Evolutionary conservation across 2,329 filamentous ascomycete genomes (phyloP).

Genomic region (Trichoderma simmonsii): DNA sequence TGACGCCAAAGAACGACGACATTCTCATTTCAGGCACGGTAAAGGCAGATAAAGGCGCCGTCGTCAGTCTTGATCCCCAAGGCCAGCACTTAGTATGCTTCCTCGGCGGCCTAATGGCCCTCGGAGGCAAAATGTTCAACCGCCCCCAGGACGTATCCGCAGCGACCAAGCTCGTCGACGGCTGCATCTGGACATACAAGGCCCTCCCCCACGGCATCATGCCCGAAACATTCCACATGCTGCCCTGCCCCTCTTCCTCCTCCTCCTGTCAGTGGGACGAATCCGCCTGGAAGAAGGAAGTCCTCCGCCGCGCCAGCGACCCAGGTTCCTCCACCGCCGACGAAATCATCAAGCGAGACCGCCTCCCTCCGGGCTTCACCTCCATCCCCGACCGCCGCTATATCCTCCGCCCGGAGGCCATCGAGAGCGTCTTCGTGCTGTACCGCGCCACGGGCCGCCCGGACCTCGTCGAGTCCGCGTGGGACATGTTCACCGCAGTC

Average conservation of each 20-base stretch:
- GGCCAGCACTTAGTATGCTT: slow-evolving; percentile 62
- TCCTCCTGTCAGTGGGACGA: slow-evolving; percentile 35
- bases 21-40: slow-evolving; percentile 62
- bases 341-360: slow-evolving; percentile 28
- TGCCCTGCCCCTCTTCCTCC: slow-evolving; percentile 35
- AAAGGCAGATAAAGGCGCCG: slow-evolving; percentile 38
- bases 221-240: slow-evolving; percentile 48
- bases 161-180: slow-evolving; percentile 47
- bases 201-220: slow-evolving; percentile 52
- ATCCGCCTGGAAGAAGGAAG: slow-evolving; percentile 35
- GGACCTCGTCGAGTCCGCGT: slow-evolving; percentile 48
- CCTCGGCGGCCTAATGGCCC: slow-evolving; percentile 61
- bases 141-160: slow-evolving; percentile 44
- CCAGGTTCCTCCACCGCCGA: slow-evolving; percentile 23
- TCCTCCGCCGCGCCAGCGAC: slow-evolving; percentile 24
- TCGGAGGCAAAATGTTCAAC: slow-evolving; percentile 57
- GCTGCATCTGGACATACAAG: slow-evolving; percentile 57
- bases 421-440: slow-evolving; percentile 53
- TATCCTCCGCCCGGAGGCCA: slow-evolving; percentile 51
- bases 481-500: slow-evolving; percentile 52
- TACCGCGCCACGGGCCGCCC: slow-evolving; percentile 49
- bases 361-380: slow-evolving; percentile 59
- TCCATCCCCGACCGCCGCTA: slow-evolving; percentile 51
- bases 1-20: slow-evolving; percentile 58
- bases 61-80: slow-evolving; percentile 41